Conservation (phyloP, 192 early-diverging fungal genomes). For the Coemansia sp. region DNA sequence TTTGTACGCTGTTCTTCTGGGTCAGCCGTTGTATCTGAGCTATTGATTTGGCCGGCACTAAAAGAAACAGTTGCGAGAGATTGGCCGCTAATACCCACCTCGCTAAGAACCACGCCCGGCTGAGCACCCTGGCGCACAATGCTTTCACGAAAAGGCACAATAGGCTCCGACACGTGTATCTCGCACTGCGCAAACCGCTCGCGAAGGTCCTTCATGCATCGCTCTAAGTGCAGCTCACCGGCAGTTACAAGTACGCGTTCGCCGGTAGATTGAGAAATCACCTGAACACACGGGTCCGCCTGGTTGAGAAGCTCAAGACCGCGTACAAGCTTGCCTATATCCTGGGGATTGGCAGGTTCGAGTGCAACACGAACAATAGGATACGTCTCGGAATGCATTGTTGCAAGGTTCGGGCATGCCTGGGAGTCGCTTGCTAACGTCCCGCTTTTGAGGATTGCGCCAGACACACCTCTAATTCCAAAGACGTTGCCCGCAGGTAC, state of each 20-base stretch:
- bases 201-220: constrained; percentile 90
- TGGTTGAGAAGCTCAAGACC: constrained; percentile 91
- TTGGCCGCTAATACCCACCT: constrained; percentile 39
- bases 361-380: constrained; percentile 97
- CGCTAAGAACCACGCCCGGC: constrained; percentile 38
- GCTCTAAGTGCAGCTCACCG: constrained; percentile 95
- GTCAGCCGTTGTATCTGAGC: neutral
- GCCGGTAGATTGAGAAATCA: constrained; percentile 89
- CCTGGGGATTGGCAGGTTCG: constrained; percentile 86
- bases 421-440: constrained; percentile 75
- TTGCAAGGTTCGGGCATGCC: constrained; percentile 75
- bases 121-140: constrained; percentile 61
- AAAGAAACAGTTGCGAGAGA: constrained; percentile 35
- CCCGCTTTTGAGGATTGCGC: constrained; percentile 90
- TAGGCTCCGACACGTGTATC: constrained; percentile 90
- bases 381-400: constrained; percentile 56
- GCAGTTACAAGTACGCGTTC: constrained; percentile 96
- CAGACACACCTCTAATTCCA: constrained; percentile 88
- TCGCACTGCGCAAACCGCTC: constrained; percentile 94
- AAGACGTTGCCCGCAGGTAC: constrained; percentile 97
- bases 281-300: constrained; percentile 92
- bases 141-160: constrained; percentile 97
- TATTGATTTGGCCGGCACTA: constrained; percentile 1
- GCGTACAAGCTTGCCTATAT: constrained; percentile 82
- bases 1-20: constrained; percentile 14